phyloP scores from a whole-genome alignment of 257 asterid genomes.

The Petunia axillaris region DNA sequence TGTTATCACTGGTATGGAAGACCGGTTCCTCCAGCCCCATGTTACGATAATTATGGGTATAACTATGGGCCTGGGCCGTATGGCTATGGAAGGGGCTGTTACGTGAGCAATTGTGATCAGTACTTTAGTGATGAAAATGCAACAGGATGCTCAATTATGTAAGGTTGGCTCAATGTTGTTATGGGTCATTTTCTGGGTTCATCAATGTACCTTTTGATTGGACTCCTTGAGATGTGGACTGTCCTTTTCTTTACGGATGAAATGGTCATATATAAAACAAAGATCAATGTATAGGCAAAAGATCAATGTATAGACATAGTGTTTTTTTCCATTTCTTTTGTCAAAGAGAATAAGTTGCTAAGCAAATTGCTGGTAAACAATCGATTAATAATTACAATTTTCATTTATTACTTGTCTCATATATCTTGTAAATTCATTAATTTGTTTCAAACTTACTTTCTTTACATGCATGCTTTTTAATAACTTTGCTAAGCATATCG shows the following conservation, averaged over 20 bases:
- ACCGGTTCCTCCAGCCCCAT: constrained; percentile 50
- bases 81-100: constrained; percentile 24
- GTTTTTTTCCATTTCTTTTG: no score
- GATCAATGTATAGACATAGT: neutral
- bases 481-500: no score
- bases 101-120: constrained; percentile 41
- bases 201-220: neutral
- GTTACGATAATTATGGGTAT: constrained; percentile 41
- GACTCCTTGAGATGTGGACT: neutral
- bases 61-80: constrained; percentile 28
- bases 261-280: neutral
- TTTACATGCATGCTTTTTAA: no score
- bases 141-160: constrained; percentile 59
- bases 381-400: neutral
- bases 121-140: constrained; percentile 63
- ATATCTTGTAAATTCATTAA: no score
- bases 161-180: constrained; percentile 7
- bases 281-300: neutral
- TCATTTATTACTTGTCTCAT: neutral
- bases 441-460: no score
- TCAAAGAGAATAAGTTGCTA: neutral
- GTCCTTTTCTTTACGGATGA: neutral
- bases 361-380: neutral
- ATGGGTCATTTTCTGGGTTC: neutral
- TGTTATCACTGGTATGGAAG: constrained; percentile 52